Percentiles rank a stretch among this genome's conserved stretches.
Conservation (phyloP, 2,329 filamentous ascomycete genomes). For the Diaporthe capsici region DNA sequence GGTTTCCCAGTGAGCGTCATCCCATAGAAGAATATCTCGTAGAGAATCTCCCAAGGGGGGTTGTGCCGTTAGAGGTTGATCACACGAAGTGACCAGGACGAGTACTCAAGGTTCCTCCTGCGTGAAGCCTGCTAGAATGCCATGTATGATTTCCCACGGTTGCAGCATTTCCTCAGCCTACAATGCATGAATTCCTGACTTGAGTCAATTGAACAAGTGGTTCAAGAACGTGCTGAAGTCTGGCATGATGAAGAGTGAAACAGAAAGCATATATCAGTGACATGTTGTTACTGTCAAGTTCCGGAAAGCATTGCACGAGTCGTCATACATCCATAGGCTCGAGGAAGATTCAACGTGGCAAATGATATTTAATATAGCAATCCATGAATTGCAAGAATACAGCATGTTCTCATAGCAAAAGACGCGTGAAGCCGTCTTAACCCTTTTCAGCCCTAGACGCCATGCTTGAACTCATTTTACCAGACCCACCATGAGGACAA, state of each 20-base stretch:
- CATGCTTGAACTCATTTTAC: constrained; percentile 13
- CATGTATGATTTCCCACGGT: background rate
- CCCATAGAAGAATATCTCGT: too few species aligned
- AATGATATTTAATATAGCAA: background rate
- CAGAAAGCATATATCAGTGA: background rate
- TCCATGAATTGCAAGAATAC: background rate
- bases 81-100: too few species aligned
- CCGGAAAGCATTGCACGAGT: background rate
- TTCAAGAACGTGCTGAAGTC: background rate
- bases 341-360: background rate
- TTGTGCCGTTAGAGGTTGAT: too few species aligned
- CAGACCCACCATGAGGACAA: background rate
- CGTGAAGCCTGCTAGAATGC: background rate
- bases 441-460: constrained; percentile 6
- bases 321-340: background rate
- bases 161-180: background rate
- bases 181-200: background rate
- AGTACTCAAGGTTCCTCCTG: background rate
- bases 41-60: too few species aligned
- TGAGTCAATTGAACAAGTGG: background rate
- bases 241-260: background rate
- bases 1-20: too few species aligned
- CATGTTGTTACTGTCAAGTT: too few species aligned
- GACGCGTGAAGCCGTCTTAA: background rate
- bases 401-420: background rate